Evolutionary conservation across 345 rosid genomes (phyloP).

Genomic region (Punica granatum): DNA sequence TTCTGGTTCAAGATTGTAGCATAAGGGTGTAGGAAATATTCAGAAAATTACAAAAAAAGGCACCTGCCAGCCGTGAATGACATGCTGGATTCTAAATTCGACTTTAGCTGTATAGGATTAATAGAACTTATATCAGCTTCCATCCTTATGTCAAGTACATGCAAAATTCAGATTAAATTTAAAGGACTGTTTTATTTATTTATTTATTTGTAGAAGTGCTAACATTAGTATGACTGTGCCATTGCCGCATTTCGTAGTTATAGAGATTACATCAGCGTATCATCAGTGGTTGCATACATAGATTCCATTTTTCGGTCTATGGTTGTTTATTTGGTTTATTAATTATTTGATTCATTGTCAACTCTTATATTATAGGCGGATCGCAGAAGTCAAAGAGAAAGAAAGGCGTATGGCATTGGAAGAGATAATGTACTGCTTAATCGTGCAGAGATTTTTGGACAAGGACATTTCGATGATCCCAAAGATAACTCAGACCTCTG

Average conservation of each 20-base stretch:
- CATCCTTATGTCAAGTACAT: background rate
- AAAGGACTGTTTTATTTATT: too few relatives aligned
- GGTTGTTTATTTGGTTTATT: background rate
- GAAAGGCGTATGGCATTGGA: slow-evolving; percentile 56
- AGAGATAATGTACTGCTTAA: slow-evolving; percentile 80
- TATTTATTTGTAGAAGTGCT: background rate
- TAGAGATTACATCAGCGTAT: background rate
- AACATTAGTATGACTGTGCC: background rate
- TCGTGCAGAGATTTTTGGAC: slow-evolving; percentile 66
- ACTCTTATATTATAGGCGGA: slow-evolving; percentile 43
- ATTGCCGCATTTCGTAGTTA: background rate
- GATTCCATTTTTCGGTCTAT: background rate
- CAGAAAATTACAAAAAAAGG: background rate
- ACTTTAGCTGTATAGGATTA: background rate
- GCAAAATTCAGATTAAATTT: too few relatives aligned
- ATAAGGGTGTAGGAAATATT: background rate
- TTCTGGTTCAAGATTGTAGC: background rate
- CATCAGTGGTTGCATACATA: background rate
- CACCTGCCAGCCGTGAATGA: background rate
- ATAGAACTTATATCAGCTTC: background rate
- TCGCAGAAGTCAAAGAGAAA: slow-evolving; percentile 77
- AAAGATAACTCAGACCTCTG: slow-evolving; percentile 50
- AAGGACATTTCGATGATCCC: slow-evolving; percentile 71
- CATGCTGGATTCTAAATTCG: background rate
- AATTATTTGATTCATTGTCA: background rate